Base-by-base conservation (phyloP, 208 protist species). In the Naegleria gruberi region DNA sequence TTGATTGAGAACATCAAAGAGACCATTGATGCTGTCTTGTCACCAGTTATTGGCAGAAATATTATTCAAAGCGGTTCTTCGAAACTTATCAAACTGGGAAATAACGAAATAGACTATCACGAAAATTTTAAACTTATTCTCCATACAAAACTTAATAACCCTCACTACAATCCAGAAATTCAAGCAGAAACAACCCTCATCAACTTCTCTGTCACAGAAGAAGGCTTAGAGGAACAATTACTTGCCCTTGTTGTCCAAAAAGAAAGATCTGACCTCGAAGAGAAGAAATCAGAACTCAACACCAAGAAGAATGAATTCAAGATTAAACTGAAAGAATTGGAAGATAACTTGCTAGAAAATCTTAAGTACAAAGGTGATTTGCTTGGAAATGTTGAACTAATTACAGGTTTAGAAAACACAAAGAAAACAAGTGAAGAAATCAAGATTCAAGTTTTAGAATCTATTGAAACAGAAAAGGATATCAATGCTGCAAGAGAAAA, bases 381-480 rank as follows among this genome's bases (percentile, higher is more conserved):
- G 91, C 94, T 99, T 37, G 93, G 97, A 91, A 98, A 99, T 94
- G 94, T 97, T 84, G 94, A 94, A 0, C 95, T 99, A 3, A 98
- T 99, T 89, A 96, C 98, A 89, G 98, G 98, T 90, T 94, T 99
- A 42, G 98, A 99, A 93, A 96, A 94, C 44, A 99, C 98, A 40
- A 99, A 99, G 95, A 95, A 95, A 84, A 99, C 97, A 91, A 95
- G 97, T 5, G 96, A 96, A 89, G 97, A 99, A 85, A 99, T 99
- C 92, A 96, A 97, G 89, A 93, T 95, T 43, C 99, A 98, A 34
- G 97, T 98, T 85, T 92, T 94, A 82, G 95, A 95, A 91, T 97
- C 98, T n/a, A 94, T 97, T 41, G 88, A 94, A 44, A 99, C 97
- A 30, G 97, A 98, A 94, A 95, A 96, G 81, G 94, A 98, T 89